A percentile compares a stretch with the other conserved stretches of the same genome.
Conservation (phyloP, 2,329 filamentous ascomycete species). For the Neonectria punicea region DNA sequence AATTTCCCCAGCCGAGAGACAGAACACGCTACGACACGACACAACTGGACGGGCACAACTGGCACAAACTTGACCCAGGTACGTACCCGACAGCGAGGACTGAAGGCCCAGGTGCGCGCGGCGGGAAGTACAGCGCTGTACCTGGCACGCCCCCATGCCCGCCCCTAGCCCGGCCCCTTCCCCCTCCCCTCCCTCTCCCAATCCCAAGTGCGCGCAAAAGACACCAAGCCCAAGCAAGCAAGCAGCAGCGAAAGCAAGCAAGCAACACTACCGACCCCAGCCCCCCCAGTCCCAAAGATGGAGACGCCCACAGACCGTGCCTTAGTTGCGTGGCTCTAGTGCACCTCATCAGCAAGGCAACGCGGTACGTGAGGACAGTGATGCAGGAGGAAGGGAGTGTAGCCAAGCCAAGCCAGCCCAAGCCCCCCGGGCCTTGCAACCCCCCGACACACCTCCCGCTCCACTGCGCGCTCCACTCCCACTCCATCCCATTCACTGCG, state of each 20-base stretch:
- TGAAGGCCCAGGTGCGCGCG: not conserved
- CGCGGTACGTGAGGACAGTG: constrained; percentile 30
- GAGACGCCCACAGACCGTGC: constrained; percentile 29
- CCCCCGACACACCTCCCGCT: constrained; percentile 14
- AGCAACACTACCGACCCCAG: constrained; percentile 10
- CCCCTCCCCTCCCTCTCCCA: constrained; percentile 21
- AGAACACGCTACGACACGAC: constrained; percentile 46
- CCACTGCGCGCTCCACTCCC: constrained; percentile 9
- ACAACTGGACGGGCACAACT: constrained; percentile 38
- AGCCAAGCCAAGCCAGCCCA: constrained; percentile 7
- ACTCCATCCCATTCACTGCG: constrained; percentile 9
- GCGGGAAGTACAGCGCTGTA: constrained; percentile 25
- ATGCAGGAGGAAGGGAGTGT: constrained; percentile 26
- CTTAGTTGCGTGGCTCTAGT: constrained; percentile 32
- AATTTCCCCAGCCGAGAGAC: constrained; percentile 41
- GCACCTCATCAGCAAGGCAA: constrained; percentile 29
- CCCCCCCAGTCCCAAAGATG: constrained; percentile 23
- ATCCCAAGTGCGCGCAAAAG: constrained; percentile 12
- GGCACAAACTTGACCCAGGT: constrained; percentile 40
- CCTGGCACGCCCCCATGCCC: constrained; percentile 38
- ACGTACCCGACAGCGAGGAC: constrained; percentile 17
- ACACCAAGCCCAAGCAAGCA: constrained; percentile 25
- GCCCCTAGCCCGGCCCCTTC: too few relatives aligned
- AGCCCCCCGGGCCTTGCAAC: not conserved
- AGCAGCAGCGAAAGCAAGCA: constrained; percentile 5